These are phyloP conservation scores for Globisporangium irregulare DNA, from an alignment of 352 stramenopile genomes.

Conservation along the genomic window DNA sequence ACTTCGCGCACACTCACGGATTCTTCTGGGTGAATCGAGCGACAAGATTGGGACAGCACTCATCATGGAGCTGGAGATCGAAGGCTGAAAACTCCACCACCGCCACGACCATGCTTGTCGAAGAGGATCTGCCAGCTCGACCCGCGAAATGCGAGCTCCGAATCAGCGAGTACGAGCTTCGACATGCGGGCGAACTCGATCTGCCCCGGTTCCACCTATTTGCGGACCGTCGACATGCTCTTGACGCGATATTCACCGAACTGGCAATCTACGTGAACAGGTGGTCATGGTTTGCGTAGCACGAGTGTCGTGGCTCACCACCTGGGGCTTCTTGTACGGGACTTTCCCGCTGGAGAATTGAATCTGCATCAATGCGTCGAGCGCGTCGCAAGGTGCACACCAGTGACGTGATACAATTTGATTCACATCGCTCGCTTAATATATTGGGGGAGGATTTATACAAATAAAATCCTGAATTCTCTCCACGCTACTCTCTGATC, in stretches of 20 bases:
- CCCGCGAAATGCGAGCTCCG: not conserved
- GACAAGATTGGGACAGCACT: conserved; percentile 6
- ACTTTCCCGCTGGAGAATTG: no score
- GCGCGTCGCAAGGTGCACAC: not conserved
- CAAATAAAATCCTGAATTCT: no score
- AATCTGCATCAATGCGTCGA: not conserved
- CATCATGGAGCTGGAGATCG: not conserved
- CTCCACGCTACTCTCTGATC: no score
- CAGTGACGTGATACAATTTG: not conserved
- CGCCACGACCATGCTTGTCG: not conserved
- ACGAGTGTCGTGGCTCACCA: no score
- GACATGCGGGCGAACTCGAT: not conserved
- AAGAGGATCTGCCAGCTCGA: not conserved
- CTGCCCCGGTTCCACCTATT: not conserved
- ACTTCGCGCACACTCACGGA: not conserved
- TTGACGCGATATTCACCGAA: no score
- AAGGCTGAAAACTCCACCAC: no score
- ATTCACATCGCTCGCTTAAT: no score
- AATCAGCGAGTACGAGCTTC: not conserved
- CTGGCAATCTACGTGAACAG: not conserved
- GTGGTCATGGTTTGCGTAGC: not conserved
- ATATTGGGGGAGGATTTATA: no score
- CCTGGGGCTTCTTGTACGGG: no score
- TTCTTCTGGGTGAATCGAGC: not conserved
- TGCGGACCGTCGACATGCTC: not conserved